Evolutionary conservation across 768 basidiomycete genomes (phyloP).

Genomic region (Suillus fuscotomentosus): DNA sequence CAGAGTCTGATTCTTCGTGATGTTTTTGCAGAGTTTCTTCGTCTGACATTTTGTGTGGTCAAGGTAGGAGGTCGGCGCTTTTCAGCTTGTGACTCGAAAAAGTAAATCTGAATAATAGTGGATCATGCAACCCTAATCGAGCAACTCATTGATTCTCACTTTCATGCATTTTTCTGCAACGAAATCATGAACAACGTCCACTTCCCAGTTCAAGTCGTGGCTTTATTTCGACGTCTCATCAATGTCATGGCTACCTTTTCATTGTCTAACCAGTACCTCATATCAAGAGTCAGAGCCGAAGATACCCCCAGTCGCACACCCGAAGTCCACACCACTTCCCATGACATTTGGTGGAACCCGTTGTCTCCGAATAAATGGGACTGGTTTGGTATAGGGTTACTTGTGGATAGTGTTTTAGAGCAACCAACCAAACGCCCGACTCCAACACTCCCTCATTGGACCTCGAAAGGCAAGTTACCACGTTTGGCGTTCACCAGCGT

Average conservation of each 20-base stretch:
- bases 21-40: slow-evolving; percentile 67
- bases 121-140: background rate
- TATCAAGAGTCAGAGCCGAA: slow-evolving; percentile 23
- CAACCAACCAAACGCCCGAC: background rate
- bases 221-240: slow-evolving; percentile 62
- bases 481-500: background rate
- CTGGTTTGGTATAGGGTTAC: slow-evolving; percentile 1
- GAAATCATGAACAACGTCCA: slow-evolving; percentile 41
- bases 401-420: background rate
- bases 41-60: slow-evolving; percentile 49
- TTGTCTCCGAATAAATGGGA: slow-evolving; percentile 2
- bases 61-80: slow-evolving; percentile 1
- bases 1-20: slow-evolving; percentile 69
- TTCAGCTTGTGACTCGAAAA: background rate
- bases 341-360: slow-evolving; percentile 2
- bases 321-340: background rate
- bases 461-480: background rate
- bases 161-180: background rate
- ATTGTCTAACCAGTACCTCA: slow-evolving; percentile 62
- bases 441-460: background rate
- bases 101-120: background rate
- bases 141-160: background rate
- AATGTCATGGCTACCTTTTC: slow-evolving; percentile 71
- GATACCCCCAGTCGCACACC: background rate
- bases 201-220: slow-evolving; percentile 58